Evolutionary conservation across 495 filamentous ascomycete genomes (phyloP), one percentile per base, ranked within the genome.

Genomic region (Penicillium soppii): DNA sequence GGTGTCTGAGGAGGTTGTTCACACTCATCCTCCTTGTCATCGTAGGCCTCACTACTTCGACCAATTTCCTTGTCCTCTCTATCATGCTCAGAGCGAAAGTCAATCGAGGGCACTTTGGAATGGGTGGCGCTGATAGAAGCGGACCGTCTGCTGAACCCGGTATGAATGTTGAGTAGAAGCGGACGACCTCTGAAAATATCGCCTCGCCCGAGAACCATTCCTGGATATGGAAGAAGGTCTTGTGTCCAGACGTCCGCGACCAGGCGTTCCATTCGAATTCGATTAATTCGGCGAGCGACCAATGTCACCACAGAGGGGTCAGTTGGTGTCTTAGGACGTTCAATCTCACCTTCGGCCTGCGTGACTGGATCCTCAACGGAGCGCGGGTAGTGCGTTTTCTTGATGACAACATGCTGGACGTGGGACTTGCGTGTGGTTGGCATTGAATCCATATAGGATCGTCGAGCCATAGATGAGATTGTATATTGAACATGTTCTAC

Each of bases 181-280:
- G 87, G 87, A 39, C 84, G 87, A 7, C 82, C 79, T 36, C 86
- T 80, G 42, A 92, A 63, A 6, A 72, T 30, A 27, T 77, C 91
- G 37, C 83, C 78, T 56, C 81, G 77, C 32, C 82, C 80, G 42
- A 78, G 72, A 16, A 76, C 79, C 82, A 95, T 95, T 19, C 90
- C 90, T n/a, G 91, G 91, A 59, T 86, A 92, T 8, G 92, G 88
- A 36, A 98, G 70, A 2, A 83, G 69, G 50, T 96, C 91, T 38
- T 83, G 82, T 12, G 88, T 95, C 85, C 92, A 98, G 27, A 95
- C 83, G 53, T 92, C 88, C 12, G 80, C 69, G 17, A 98, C 74
- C 17, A 82, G 66, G 46, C 77, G 74, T 63, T 98, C 94, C 6
- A 97, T 70, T 9, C 88, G 85, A 42, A 87, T 82, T 40, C 94